Base-by-base conservation (phyloP, 805 yeast species). In the Hanseniaspora lachancei region DNA sequence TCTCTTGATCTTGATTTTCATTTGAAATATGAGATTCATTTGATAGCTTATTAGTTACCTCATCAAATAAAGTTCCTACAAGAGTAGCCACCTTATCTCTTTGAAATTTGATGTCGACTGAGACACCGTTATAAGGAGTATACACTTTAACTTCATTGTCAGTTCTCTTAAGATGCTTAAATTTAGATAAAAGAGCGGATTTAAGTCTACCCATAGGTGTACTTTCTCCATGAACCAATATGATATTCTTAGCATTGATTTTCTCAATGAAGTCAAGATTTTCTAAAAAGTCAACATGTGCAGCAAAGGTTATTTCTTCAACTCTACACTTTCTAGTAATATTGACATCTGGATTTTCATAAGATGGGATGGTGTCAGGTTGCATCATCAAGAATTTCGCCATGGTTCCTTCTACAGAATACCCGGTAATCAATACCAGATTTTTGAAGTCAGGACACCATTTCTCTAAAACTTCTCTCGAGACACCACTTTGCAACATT, bases 391-490 rank as follows among this genome's bases (percentile, higher is more conserved):
- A 72, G 55, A 79, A 85, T 65, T 91, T 93, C 0, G 98, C 99
- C 87, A 93, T 80, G 0, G 98, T 93, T 20, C 99, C 99, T 66
- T 93, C 99, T 9, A 93, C 95, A 7, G 97, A 89, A 68, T 93
- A 93, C 72, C 99, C 99, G 0, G 99, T 93, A 66, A 93, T 70
- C 23, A 93, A 78, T 27, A 89, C 81, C 2, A 95, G 74, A 63
- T 93, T 93, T 64, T 87, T 84, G 2, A 95, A 85, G 63, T 93
- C 97, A 0, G 99, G 98, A 5, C 95, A 89, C 99, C 99, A 93
- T 67, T 84, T 80, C 65, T 93, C 99, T 32, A 93, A 74, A 21
- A 93, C 73, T 62, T 86, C 93, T 62, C 99, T 76, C 0, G 97
- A 88, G 2, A 89, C 82, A 59, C 99, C 99, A 66, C 86, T 89